phyloP scores from a whole-genome alignment of 208 protist species.

The Acanthamoeba sp. region DNA sequence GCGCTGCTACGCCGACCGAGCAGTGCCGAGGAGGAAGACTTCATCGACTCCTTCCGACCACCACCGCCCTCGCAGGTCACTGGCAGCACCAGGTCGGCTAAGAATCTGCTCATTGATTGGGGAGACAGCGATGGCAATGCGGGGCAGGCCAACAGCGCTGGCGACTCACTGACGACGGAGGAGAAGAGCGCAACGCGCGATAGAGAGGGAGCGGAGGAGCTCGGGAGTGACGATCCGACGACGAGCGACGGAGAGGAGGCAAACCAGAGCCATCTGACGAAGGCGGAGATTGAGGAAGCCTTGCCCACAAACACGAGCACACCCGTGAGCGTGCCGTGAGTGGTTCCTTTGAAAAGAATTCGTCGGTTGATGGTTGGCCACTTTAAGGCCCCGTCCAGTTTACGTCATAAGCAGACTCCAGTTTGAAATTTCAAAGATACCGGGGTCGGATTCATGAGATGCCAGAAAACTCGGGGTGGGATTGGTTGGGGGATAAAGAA shows the following conservation, averaged over 20 bases:
- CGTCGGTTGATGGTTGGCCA: too few relatives aligned
- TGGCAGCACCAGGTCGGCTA: background rate
- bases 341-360: too few relatives aligned
- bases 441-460: too few relatives aligned
- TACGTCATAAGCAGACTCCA: too few relatives aligned
- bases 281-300: too few relatives aligned
- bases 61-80: background rate
- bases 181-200: background rate
- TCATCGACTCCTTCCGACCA: background rate
- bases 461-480: too few relatives aligned
- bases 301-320: too few relatives aligned
- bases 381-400: too few relatives aligned
- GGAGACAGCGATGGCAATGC: background rate
- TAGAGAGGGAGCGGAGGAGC: background rate
- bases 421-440: too few relatives aligned
- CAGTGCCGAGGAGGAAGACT: background rate
- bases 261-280: too few relatives aligned
- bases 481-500: too few relatives aligned
- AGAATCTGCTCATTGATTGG: slow-evolving; percentile 5
- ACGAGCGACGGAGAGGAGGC: background rate
- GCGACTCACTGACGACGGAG: background rate
- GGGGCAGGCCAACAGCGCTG: background rate
- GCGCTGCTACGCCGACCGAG: background rate
- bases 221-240: background rate
- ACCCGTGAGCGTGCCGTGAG: too few relatives aligned